phyloP scores from a whole-genome alignment of 2,329 filamentous ascomycete genomes.

The Pseudogymnoascus verrucosus region DNA sequence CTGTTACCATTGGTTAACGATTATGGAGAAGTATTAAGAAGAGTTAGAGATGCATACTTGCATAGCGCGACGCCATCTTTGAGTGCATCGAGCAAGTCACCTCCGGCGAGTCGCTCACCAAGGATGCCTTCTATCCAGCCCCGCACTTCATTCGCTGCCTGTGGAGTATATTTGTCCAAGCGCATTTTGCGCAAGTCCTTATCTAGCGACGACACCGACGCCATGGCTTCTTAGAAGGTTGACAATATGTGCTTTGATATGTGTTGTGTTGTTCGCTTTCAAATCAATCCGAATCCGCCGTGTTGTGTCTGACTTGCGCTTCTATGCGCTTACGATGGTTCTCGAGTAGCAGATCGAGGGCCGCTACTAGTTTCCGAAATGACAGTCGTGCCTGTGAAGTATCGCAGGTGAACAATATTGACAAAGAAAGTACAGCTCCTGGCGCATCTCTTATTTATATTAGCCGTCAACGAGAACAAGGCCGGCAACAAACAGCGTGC shows the following conservation, averaged over 20 bases:
- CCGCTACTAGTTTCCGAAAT: not conserved
- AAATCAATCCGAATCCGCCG: not conserved
- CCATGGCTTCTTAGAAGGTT: constrained; percentile 49
- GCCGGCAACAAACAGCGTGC: constrained; percentile 1
- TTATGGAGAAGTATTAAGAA: not conserved
- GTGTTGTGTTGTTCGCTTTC: not conserved
- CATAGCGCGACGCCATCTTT: constrained; percentile 90
- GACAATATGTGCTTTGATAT: not conserved
- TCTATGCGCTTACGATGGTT: not conserved
- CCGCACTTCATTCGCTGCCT: constrained; percentile 76
- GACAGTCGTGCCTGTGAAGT: not conserved
- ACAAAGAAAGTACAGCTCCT: not conserved
- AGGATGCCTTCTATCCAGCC: constrained; percentile 79
- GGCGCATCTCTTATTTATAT: constrained; percentile 5
- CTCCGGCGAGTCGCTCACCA: constrained; percentile 60
- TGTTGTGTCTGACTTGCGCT: not conserved
- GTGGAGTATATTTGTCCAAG: constrained; percentile 84
- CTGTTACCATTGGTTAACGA: constrained; percentile 29
- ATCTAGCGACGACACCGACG: constrained; percentile 86
- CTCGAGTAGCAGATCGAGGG: not conserved
- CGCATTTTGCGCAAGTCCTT: constrained; percentile 92
- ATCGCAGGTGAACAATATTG: not conserved
- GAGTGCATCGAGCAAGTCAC: constrained; percentile 75
- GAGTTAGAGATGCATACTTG: constrained; percentile 52
- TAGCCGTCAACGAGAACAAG: not conserved